These are phyloP conservation scores for Globisporangium viniferum DNA, from an alignment of 352 stramenopile species.

Conservation along the genomic window DNA sequence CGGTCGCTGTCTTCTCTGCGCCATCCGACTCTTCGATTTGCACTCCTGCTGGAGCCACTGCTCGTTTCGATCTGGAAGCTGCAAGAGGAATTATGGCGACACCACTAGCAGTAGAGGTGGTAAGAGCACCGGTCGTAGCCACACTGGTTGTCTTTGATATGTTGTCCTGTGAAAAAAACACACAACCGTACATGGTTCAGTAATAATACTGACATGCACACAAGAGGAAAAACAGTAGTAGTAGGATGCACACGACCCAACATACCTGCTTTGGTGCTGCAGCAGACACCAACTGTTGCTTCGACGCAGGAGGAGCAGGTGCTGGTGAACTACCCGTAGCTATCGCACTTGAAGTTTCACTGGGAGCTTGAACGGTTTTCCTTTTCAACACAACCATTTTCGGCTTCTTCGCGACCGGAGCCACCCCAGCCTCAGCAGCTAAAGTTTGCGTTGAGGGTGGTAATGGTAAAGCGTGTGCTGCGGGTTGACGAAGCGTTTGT, in stretches of 20 bases:
- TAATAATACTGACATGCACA: not conserved
- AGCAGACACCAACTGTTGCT: not conserved
- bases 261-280: not conserved
- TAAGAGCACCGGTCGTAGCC: not conserved
- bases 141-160: not conserved
- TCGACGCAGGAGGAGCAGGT: not conserved
- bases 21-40: not conserved
- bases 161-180: not conserved
- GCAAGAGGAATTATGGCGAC: not conserved
- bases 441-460: not conserved
- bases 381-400: conserved; percentile 7
- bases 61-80: not conserved
- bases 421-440: not conserved
- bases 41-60: not conserved
- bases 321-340: not conserved
- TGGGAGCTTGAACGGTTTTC: not conserved
- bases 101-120: no score
- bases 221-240: not conserved
- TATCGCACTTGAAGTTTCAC: not conserved
- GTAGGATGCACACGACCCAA: not conserved
- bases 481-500: not conserved
- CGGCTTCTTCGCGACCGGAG: not conserved
- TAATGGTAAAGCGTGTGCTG: not conserved
- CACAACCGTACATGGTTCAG: not conserved
- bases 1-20: not conserved